Base-by-base conservation (phyloP, 306 rosid genomes). In the Cicer yamashitae region DNA sequence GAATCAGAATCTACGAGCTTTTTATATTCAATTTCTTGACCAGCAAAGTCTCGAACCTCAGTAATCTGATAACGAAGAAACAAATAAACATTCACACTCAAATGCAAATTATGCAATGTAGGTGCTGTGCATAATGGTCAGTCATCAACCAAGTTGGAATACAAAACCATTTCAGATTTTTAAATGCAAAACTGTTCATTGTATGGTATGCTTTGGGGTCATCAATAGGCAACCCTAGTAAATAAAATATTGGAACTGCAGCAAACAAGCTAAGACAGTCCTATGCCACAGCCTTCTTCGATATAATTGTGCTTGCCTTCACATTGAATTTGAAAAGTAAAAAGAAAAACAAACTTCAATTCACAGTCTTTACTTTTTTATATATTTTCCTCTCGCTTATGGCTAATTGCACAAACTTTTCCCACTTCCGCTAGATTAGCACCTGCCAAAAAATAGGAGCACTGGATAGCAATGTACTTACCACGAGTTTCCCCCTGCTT, bases 31-130 rank as follows among this genome's bases (percentile, higher is more conserved):
- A 96, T 82, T 48, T 90, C 93, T 89, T 92, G 91, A 73, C 99
- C 99, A 1, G 99, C 99, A 39, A 96, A 96, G 85, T 96, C 99
- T 52, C 97, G 88, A 75, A 96, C 87, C 89, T 96, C 99, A 2
- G 79, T 90, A 78, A 96, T 87, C 99, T 96, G 84, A 73, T 70
- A 54, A 82, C 67, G 67, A 30, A 3, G 69, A 73, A 83, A 67
- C 48, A 74, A 68, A 63, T 9, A 18, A 40, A 60, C 17, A 50
- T 14, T 64, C 37, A 83, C 22, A 60, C 51, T 71, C 37, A 79
- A 52, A 57, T 59, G 54, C 38, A 50, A 54, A 5, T 38, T 52
- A 57, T 59, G 54, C 38, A 50, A 54, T 6, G 44, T 52, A 64
- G 61, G 65, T 37, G 30, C 66, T 47, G 11, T n/a, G 44, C 48